Conservation (phyloP, 2,329 filamentous ascomycete genomes). For the Nemania diffusa region DNA sequence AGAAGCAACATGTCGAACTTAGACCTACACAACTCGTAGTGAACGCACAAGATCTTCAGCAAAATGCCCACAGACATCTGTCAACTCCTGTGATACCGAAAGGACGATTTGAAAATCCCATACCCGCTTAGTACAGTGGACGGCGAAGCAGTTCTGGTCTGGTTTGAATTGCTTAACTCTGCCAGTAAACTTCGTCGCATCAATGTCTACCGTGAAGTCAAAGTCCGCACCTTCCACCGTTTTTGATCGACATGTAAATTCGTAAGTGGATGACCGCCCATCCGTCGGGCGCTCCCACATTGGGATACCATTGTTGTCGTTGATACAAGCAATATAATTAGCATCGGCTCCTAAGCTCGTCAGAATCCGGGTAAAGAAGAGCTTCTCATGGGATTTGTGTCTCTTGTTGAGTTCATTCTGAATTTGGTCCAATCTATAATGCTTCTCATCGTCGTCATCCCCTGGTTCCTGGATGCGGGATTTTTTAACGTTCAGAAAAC, state of each 20-base stretch:
- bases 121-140: slow-evolving; percentile 44
- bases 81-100: slow-evolving; percentile 36
- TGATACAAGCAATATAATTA: slow-evolving; percentile 38
- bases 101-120: slow-evolving; percentile 47
- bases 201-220: slow-evolving; percentile 44
- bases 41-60: slow-evolving; percentile 41
- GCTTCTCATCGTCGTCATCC: slow-evolving; percentile 22
- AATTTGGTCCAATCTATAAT: slow-evolving; percentile 25
- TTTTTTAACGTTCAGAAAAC: slow-evolving; percentile 28
- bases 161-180: slow-evolving; percentile 28
- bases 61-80: slow-evolving; percentile 38
- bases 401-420: slow-evolving; percentile 23
- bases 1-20: background rate
- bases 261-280: slow-evolving; percentile 39
- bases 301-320: slow-evolving; percentile 24
- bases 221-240: background rate
- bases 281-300: slow-evolving; percentile 33
- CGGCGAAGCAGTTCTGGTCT: slow-evolving; percentile 36
- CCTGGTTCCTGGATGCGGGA: slow-evolving; percentile 13
- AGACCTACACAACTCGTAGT: slow-evolving; percentile 44
- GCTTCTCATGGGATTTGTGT: slow-evolving; percentile 14
- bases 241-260: slow-evolving; percentile 37
- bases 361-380: slow-evolving; percentile 30
- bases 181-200: slow-evolving; percentile 39
- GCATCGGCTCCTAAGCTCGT: slow-evolving; percentile 39